Evolutionary conservation across 345 rosid species (phyloP).

Genomic region (Salix caprea): DNA sequence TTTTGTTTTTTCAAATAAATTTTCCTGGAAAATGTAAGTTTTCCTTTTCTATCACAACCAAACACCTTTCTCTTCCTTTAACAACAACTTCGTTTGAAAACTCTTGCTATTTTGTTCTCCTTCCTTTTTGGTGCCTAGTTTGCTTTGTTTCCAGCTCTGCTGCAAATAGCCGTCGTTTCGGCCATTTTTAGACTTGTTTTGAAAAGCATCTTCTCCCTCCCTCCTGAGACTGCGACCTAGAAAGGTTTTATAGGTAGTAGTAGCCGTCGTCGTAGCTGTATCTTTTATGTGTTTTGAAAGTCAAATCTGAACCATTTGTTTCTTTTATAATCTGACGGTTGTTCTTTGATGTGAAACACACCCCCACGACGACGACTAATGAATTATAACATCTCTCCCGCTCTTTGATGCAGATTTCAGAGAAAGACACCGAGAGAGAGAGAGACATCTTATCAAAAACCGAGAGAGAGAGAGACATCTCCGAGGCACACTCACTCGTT

Average conservation of each 20-base stretch:
- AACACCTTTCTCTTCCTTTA: conserved; percentile 10
- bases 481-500: not conserved
- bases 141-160: not conserved
- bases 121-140: not conserved
- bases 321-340: conserved; percentile 30
- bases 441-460: not conserved
- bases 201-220: conserved; percentile 5
- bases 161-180: conserved; percentile 35
- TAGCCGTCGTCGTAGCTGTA: not conserved
- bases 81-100: conserved; percentile 5
- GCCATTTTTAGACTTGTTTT: conserved; percentile 4
- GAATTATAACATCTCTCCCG: not conserved
- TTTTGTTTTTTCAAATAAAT: not conserved
- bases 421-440: not conserved
- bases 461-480: not conserved
- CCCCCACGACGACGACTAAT: not conserved
- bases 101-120: not conserved
- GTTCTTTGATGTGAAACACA: conserved; percentile 13
- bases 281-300: conserved; percentile 5
- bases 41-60: conserved; percentile 1
- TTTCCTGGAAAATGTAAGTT: conserved; percentile 6
- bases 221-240: conserved; percentile 24
- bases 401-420: conserved; percentile 31
- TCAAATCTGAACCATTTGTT: conserved; percentile 30
- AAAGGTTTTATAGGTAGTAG: not conserved